phyloP scores from a whole-genome alignment of 148 eudicot genomes.

The Rheum nobile region DNA sequence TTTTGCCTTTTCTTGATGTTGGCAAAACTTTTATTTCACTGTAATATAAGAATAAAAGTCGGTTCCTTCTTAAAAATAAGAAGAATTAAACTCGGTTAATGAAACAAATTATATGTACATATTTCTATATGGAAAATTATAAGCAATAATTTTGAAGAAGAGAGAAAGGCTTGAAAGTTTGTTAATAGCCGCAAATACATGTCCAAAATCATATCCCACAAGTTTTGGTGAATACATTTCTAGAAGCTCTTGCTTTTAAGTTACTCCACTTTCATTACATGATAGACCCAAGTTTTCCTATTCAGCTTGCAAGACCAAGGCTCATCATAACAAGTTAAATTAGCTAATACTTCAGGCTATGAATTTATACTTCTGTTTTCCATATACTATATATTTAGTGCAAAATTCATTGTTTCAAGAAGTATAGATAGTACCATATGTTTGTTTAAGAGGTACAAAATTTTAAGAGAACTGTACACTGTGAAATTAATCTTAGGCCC shows the following conservation, averaged over 20 bases:
- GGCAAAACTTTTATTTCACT: too few relatives aligned
- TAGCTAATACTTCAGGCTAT: background rate
- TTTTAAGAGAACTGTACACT: background rate
- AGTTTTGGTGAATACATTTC: background rate
- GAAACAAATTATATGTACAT: background rate
- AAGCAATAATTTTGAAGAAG: background rate
- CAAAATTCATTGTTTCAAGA: background rate
- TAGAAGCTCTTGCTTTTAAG: background rate
- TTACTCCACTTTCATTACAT: conserved; percentile 3
- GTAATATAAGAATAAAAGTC: too few relatives aligned
- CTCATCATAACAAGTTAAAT: background rate
- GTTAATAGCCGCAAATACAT: background rate
- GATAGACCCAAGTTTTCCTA: background rate
- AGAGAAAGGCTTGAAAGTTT: background rate
- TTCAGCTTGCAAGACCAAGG: background rate
- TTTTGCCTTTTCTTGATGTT: background rate
- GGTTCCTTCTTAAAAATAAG: too few relatives aligned
- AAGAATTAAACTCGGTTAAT: background rate
- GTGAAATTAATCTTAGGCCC: background rate
- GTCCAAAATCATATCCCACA: background rate
- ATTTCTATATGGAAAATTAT: background rate
- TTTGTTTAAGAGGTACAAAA: background rate
- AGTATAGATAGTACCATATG: background rate
- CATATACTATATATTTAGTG: background rate
- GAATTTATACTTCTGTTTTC: background rate